Conservation (phyloP, 2,329 filamentous ascomycete species). For the Scleromitrula shiraiana region DNA sequence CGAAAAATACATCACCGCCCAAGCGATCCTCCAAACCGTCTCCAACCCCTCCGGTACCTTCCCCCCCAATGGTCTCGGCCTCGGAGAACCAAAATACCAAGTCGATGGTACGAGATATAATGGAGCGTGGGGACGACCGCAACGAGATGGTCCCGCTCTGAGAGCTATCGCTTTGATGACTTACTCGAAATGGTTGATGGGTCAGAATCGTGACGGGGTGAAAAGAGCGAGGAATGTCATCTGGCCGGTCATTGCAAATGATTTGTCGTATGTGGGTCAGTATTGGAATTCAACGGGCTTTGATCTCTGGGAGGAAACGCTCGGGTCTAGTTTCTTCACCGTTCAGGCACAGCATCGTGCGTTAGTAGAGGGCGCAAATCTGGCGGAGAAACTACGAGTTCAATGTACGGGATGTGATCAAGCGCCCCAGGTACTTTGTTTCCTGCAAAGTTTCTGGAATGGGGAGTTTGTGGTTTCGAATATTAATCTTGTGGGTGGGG, state of each 20-base stretch:
- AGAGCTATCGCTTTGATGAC: slow-evolving; percentile 64
- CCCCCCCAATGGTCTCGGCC: slow-evolving; percentile 37
- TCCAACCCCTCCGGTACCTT: slow-evolving; percentile 44
- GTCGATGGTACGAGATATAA: slow-evolving; percentile 56
- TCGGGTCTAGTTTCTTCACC: slow-evolving; percentile 76
- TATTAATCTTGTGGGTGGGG: slow-evolving; percentile 52
- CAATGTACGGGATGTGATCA: slow-evolving; percentile 54
- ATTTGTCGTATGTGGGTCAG: slow-evolving; percentile 64
- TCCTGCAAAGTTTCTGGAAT: slow-evolving; percentile 66
- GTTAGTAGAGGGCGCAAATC: slow-evolving; percentile 53
- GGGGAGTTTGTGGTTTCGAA: slow-evolving; percentile 60
- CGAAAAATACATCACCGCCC: slow-evolving; percentile 58
- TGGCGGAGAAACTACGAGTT: slow-evolving; percentile 55
- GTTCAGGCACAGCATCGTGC: slow-evolving; percentile 54
- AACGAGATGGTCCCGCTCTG: slow-evolving; percentile 71
- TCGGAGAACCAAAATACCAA: slow-evolving; percentile 69
- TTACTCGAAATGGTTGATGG: slow-evolving; percentile 66
- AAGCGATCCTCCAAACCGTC: slow-evolving; percentile 49
- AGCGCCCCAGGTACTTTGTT: slow-evolving; percentile 64
- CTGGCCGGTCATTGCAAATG: slow-evolving; percentile 70
- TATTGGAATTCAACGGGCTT: slow-evolving; percentile 60
- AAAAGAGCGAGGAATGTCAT: slow-evolving; percentile 40
- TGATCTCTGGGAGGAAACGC: slow-evolving; percentile 78
- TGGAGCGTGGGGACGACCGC: slow-evolving; percentile 53
- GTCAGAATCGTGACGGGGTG: slow-evolving; percentile 44